Base-by-base conservation (phyloP, 371 early-diverging fungal species). In the Apophysomyces variabilis region DNA sequence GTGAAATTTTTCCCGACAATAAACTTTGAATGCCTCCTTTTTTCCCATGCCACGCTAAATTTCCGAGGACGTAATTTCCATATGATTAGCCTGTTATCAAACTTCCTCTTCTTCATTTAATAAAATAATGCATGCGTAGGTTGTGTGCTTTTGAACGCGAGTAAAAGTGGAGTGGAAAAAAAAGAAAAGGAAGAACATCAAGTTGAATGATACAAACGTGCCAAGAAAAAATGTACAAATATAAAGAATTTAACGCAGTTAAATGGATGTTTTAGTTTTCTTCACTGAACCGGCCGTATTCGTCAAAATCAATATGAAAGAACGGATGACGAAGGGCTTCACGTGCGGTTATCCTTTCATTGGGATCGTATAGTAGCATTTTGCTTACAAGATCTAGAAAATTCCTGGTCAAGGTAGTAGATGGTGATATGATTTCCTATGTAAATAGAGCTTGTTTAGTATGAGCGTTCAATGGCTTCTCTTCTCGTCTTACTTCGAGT, bases 311-410 rank as follows among this genome's bases (percentile, higher is more conserved):
- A n/a, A 58, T 50, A 46, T 59, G 62, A 70, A 96, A 95, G 69
- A 92, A 96, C 36, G 90, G 87, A 67, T 93, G 92, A 7, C 79
- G 68, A n/a, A 96, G 76, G 0, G 93, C 91, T 59, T 92, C 86
- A 56, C 86, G 80, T 0, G 95, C 95, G 4, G 93, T 85, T 54
- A 95, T 92, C 9, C 96, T 72, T 60, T 88, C 77, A n/a, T 68
- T 74, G 0, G 98, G 99, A 72, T 96, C 93, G 70, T 92, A 92
- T 0, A 87, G 82, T 14, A 98, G 85, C 84, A 98, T 76, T 39
- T 81, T 75, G 5, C 77, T 61, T 67, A 98, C 71, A 47, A 98
- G 74, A 67, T 92, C 92, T 14, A 90, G 68, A 46, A 73, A 65
- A 18, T 67, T 58, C 32, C 56, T 38, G 41, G 69, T 64, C 41